Evolutionary conservation across 768 basidiomycete species (phyloP).

Genomic region (Leccinum variicolor): DNA sequence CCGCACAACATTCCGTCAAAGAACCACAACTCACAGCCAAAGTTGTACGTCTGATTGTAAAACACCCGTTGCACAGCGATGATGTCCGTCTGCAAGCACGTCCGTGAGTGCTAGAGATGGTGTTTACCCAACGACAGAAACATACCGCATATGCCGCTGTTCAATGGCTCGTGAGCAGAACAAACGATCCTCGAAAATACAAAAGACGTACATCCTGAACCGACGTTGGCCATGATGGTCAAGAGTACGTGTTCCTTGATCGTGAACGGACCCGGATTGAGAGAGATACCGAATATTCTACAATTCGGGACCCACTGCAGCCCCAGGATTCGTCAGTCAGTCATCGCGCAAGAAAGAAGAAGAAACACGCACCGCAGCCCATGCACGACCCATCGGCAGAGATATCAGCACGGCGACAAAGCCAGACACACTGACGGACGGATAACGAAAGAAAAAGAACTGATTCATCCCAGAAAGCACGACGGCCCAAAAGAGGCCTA

Average conservation of each 20-base stretch:
- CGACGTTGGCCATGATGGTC: conserved; percentile 62
- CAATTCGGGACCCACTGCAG: conserved; percentile 45
- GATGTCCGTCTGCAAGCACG: conserved; percentile 51
- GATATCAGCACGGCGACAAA: conserved; percentile 68
- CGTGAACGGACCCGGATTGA: conserved; percentile 74
- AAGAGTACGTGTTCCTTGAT: conserved; percentile 73
- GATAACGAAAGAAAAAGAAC: conserved; percentile 74
- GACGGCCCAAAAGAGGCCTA: conserved; percentile 46
- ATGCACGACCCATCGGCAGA: conserved; percentile 64
- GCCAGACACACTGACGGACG: conserved; percentile 37
- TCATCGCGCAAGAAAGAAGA: no score
- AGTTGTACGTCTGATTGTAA: conserved; percentile 58
- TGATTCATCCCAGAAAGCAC: conserved; percentile 76
- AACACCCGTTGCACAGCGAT: conserved; percentile 70
- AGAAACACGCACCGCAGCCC: conserved; percentile 40
- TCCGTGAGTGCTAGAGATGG: background rate
- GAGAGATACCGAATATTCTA: conserved; percentile 52
- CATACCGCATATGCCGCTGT: conserved; percentile 46
- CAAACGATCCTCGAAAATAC: background rate
- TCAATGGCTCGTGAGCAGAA: background rate
- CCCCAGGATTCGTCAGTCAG: background rate
- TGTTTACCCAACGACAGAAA: background rate
- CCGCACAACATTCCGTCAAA: background rate
- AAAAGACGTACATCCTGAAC: conserved; percentile 22
- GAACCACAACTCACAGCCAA: conserved; percentile 35